phyloP scores from a whole-genome alignment of 2,329 filamentous ascomycete species.

The Neofusicoccum cordaticola region DNA sequence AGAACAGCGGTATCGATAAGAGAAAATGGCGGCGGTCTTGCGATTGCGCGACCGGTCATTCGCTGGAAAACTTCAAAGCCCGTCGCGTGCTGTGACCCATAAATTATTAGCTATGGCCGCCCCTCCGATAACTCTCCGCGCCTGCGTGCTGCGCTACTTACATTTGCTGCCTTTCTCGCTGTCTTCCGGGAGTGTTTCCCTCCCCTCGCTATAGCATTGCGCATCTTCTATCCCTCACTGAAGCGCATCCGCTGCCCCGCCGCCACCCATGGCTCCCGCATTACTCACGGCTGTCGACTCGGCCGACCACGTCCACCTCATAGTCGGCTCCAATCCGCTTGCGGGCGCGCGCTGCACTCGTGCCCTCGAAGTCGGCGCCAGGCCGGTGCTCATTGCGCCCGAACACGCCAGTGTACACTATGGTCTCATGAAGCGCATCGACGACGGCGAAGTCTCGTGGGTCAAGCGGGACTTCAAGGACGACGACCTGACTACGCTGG shows the following conservation, averaged over 20 bases:
- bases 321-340: conserved; percentile 82
- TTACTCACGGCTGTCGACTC: conserved; percentile 73
- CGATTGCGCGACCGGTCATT: conserved; percentile 16
- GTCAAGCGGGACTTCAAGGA: conserved; percentile 65
- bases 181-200: background rate
- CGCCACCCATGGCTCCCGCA: conserved; percentile 45
- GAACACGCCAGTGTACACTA: conserved; percentile 60
- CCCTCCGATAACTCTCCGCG: conserved; percentile 4
- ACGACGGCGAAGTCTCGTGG: conserved; percentile 66
- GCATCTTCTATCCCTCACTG: background rate
- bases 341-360: conserved; percentile 80
- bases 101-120: background rate
- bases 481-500: conserved; percentile 68
- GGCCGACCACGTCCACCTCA: conserved; percentile 70
- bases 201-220: background rate
- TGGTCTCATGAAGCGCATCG: conserved; percentile 61
- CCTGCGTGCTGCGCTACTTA: background rate
- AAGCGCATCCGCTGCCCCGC: background rate
- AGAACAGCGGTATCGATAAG: conserved; percentile 14
- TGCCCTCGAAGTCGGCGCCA: conserved; percentile 78
- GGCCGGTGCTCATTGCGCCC: conserved; percentile 74
- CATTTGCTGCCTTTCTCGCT: background rate
- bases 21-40: background rate
- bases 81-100: background rate
- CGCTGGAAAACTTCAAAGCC: conserved; percentile 13